A percentile compares a stretch with the other conserved stretches of the same genome.
phyloP scores from a whole-genome alignment of 1,284 basidiomycete species.

The Cryptococcus sp. region DNA sequence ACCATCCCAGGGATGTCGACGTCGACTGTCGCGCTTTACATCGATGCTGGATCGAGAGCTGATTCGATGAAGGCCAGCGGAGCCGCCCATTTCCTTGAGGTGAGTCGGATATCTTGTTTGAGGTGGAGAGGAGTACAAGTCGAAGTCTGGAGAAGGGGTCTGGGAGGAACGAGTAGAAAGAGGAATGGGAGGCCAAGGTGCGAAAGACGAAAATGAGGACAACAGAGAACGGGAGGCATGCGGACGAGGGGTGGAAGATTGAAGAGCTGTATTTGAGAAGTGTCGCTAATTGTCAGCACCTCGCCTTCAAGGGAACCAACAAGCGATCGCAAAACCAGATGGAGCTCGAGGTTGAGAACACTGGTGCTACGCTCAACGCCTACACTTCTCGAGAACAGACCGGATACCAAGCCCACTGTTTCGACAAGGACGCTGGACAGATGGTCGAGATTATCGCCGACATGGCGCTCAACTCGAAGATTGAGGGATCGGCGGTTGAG shows the following conservation, averaged over 20 bases:
- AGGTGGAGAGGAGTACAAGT: background rate
- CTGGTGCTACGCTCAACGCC: slow-evolving; percentile 95
- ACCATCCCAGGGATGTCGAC: slow-evolving; percentile 91
- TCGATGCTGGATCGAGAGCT: slow-evolving; percentile 93
- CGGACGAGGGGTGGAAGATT: background rate
- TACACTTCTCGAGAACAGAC: slow-evolving; percentile 99
- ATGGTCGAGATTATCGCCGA: slow-evolving; percentile 97
- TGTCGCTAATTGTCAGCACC: slow-evolving; percentile 27
- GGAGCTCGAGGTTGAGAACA: slow-evolving; percentile 96
- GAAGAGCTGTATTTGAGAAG: slow-evolving; percentile 3
- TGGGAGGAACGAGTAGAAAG: too few species aligned
- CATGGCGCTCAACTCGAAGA: slow-evolving; percentile 95
- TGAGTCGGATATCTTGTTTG: slow-evolving; percentile 23
- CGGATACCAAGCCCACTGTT: slow-evolving; percentile 98
- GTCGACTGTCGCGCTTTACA: slow-evolving; percentile 98
- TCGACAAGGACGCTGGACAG: slow-evolving; percentile 87
- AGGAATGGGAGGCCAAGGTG: too few species aligned
- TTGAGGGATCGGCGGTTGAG: slow-evolving; percentile 84
- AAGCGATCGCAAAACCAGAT: slow-evolving; percentile 84
- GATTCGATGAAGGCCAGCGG: slow-evolving; percentile 93
- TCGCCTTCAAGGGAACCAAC: slow-evolving; percentile 72
- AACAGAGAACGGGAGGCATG: too few species aligned
- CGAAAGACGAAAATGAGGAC: too few species aligned
- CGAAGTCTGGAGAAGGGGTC: background rate
- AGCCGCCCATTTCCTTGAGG: slow-evolving; percentile 98